phyloP scores from a whole-genome alignment of 768 basidiomycete genomes.

The Naganishia kalamii region DNA sequence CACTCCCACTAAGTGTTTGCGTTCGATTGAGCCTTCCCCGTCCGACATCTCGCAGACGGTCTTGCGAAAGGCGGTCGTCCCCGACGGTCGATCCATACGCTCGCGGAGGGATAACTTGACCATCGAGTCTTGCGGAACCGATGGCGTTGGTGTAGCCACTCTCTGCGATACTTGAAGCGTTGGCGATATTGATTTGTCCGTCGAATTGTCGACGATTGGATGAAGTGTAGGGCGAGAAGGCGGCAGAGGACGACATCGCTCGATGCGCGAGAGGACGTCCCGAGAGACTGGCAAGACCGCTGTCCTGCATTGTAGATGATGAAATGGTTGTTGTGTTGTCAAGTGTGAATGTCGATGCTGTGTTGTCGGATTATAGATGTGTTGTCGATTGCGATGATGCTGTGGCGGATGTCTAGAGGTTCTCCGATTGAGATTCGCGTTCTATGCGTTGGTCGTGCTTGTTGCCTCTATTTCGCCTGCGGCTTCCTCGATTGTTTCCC shows the following conservation, averaged over 20 bases:
- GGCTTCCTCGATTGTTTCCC: background rate
- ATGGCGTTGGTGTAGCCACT: background rate
- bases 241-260: slow-evolving; percentile 20
- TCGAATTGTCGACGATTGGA: background rate
- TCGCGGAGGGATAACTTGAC: slow-evolving; percentile 6
- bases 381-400: background rate
- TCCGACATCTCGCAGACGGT: background rate
- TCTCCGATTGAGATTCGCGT: background rate
- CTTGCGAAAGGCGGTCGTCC: background rate
- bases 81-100: background rate
- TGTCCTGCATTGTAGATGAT: slow-evolving; percentile 11
- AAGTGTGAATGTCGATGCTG: background rate
- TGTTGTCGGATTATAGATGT: background rate
- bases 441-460: background rate
- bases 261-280: slow-evolving; percentile 13
- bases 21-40: background rate
- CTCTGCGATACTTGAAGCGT: background rate
- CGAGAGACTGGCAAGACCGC: background rate
- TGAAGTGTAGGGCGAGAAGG: slow-evolving; percentile 10
- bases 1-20: background rate
- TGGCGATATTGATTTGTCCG: background rate
- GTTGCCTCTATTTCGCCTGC: slow-evolving; percentile 16
- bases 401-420: background rate
- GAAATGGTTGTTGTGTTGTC: background rate
- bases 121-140: background rate